Percentiles rank a stretch among this genome's conserved stretches.
phyloP scores from a whole-genome alignment of 2,329 filamentous ascomycete genomes.

The Didymella sp. region DNA sequence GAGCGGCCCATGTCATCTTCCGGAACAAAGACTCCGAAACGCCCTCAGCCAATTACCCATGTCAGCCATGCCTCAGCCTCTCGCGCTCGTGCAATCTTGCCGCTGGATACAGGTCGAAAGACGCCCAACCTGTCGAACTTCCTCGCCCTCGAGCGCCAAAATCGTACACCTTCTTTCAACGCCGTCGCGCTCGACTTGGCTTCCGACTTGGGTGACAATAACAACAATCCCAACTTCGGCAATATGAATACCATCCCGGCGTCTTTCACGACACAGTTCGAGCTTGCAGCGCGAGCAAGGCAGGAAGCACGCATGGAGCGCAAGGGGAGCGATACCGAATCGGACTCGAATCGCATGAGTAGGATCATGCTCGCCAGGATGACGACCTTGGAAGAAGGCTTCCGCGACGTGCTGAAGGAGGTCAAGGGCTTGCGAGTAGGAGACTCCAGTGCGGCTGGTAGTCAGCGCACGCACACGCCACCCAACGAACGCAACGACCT shows the following conservation, averaged over 20 bases:
- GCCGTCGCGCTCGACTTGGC: conserved; percentile 68
- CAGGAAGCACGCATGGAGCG: conserved; percentile 28
- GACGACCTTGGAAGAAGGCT: conserved; percentile 91
- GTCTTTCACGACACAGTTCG: conserved; percentile 76
- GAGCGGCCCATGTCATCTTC: conserved; percentile 28
- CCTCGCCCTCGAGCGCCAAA: conserved; percentile 56
- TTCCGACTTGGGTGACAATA: conserved; percentile 72
- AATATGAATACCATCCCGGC: conserved; percentile 71
- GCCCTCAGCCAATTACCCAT: conserved; percentile 28
- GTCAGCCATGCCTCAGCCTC: conserved; percentile 37
- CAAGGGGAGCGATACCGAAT: conserved; percentile 36
- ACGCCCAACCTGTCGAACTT: conserved; percentile 64
- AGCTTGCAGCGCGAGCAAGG: conserved; percentile 43
- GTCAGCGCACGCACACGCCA: conserved; percentile 39
- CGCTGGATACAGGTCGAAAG: conserved; percentile 62
- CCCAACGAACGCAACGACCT: conserved; percentile 36
- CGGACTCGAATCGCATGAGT: conserved; percentile 58
- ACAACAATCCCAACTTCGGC: conserved; percentile 65
- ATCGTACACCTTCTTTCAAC: conserved; percentile 69
- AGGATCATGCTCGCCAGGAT: conserved; percentile 85
- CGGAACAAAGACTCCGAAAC: conserved; percentile 54
- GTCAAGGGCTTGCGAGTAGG: conserved; percentile 68
- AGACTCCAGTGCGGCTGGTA: conserved; percentile 31
- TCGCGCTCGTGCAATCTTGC: conserved; percentile 42
- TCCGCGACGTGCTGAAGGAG: conserved; percentile 84